Conservation (phyloP, 2,329 filamentous ascomycete genomes). For the Reticulascus tulasneorum region DNA sequence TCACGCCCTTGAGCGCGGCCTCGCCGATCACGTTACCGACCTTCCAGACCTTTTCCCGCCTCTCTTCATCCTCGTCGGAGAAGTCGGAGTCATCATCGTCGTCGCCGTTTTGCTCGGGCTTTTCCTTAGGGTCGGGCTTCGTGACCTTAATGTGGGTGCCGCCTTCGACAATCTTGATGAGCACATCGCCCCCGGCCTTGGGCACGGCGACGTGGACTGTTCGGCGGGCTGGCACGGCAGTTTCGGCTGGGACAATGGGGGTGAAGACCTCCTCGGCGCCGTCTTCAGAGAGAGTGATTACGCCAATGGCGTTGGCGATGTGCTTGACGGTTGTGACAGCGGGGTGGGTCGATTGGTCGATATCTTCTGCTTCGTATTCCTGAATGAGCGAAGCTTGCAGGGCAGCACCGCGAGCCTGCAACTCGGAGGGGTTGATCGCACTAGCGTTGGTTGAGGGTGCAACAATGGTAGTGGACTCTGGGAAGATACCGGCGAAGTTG, state of each 20-base stretch:
- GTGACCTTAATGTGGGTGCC: conserved; percentile 89
- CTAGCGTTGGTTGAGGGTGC: conserved; percentile 74
- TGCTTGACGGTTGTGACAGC: conserved; percentile 93
- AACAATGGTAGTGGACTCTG: conserved; percentile 70
- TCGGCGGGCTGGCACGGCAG: conserved; percentile 82
- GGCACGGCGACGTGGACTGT: conserved; percentile 74
- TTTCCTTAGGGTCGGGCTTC: conserved; percentile 79
- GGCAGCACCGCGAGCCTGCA: conserved; percentile 83
- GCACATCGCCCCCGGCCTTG: conserved; percentile 78
- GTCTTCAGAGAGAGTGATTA: conserved; percentile 61
- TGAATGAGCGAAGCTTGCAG: conserved; percentile 93
- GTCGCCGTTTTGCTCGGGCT: conserved; percentile 58
- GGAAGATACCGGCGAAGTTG: conserved; percentile 77
- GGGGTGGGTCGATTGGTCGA: conserved; percentile 93
- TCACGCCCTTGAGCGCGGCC: conserved; percentile 75
- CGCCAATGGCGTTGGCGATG: conserved; percentile 81
- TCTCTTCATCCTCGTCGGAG: conserved; percentile 77
- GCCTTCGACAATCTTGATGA: conserved; percentile 86
- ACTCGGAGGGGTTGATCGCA: conserved; percentile 91
- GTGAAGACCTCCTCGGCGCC: conserved; percentile 67
- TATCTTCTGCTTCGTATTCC: conserved; percentile 90
- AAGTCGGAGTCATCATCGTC: conserved; percentile 63
- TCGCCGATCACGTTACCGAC: conserved; percentile 78
- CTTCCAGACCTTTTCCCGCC: conserved; percentile 90
- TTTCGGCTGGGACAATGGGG: conserved; percentile 79